Conservation (phyloP, 371 early-diverging fungal species). For the Saksenaea oblongispora region DNA sequence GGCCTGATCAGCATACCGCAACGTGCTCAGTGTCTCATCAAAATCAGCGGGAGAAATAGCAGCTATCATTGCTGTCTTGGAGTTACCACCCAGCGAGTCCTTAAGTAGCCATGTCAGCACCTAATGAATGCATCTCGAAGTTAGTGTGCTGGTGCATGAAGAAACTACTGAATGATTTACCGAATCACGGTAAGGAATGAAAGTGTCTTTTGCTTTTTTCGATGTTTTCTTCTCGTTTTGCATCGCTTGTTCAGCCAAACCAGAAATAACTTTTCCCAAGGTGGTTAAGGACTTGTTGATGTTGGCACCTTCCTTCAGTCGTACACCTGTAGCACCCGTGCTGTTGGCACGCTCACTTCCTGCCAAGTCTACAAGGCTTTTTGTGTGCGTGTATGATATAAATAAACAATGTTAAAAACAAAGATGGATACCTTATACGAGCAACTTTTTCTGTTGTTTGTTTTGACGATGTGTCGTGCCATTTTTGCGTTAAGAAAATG, state of each 20-base stretch:
- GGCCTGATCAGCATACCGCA: conserved; percentile 95
- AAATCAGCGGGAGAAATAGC: conserved; percentile 82
- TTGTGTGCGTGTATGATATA: background rate
- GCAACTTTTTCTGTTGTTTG: conserved; percentile 78
- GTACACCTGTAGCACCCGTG: conserved; percentile 94
- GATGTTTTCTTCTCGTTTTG: conserved; percentile 46
- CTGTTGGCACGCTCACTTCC: conserved; percentile 96
- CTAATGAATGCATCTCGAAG: conserved; percentile 17
- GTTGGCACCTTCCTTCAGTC: conserved; percentile 98
- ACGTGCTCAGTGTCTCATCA: conserved; percentile 91
- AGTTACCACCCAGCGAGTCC: conserved; percentile 92
- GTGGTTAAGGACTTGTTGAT: conserved; percentile 97
- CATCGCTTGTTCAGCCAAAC: conserved; percentile 80
- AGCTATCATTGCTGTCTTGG: conserved; percentile 93
- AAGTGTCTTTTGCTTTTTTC: conserved; percentile 56
- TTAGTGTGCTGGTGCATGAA: background rate
- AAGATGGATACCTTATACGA: conserved; percentile 56
- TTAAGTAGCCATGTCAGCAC: conserved; percentile 94
- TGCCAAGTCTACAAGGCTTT: conserved; percentile 85
- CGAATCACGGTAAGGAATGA: conserved; percentile 90
- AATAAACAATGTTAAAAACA: background rate
- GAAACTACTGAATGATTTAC: conserved; percentile 35
- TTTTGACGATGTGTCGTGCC: conserved; percentile 61
- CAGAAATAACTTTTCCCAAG: conserved; percentile 96
- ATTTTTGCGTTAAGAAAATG: conserved; percentile 73